Evolutionary conservation across 2,329 filamentous ascomycete genomes (phyloP), one percentile per base, ranked within the genome.

Genomic region (Endoconidiophora laricicola): DNA sequence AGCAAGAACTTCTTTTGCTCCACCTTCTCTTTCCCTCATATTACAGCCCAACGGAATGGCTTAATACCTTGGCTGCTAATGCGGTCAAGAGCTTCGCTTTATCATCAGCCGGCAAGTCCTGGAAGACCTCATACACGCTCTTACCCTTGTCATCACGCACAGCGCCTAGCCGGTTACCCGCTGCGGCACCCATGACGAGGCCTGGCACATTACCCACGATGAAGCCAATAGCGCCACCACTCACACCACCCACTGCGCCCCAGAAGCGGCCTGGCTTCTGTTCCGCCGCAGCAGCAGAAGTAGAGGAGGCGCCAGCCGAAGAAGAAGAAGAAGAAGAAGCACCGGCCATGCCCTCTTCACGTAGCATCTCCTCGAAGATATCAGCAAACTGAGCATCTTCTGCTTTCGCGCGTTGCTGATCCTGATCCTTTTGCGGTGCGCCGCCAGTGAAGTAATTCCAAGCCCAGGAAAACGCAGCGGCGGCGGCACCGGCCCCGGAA

Each of bases 201-300:
- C 91, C 91, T 0, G 90, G 85, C 45, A 95, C 78, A 62, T 96
- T 96, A 24, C 82, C 91, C 23, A 96, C 75, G 57, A 98, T 98
- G 64, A 96, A 96, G 0, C 91, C 91, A 63, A 98, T 74, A 2
- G 86, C 85, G 10, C 82, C 90, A 29, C 91, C 91, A 60, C 86
- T 91, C 39, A 90, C 64, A 1, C 86, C 87, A 2, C 91, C 91
- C 1, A 95, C 62, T 55, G 95, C 65, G 51, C 79, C 74, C 90
- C 91, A 98, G 65, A 98, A 94, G 57, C 79, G 79, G 72, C 44
- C 64, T 61, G 29, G n/a, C 41, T 47, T 47, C 6, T 16, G 6
- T 14, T 26, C 36, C 24, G 46, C 16, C 20, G 16, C 46, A 29
- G 10, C 42, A 4, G 44, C 38, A 20, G n/a, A 33, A 29, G 10